Evolutionary conservation across 352 stramenopile species (phyloP).

Genomic region (Globisporangium acanthophoron): DNA sequence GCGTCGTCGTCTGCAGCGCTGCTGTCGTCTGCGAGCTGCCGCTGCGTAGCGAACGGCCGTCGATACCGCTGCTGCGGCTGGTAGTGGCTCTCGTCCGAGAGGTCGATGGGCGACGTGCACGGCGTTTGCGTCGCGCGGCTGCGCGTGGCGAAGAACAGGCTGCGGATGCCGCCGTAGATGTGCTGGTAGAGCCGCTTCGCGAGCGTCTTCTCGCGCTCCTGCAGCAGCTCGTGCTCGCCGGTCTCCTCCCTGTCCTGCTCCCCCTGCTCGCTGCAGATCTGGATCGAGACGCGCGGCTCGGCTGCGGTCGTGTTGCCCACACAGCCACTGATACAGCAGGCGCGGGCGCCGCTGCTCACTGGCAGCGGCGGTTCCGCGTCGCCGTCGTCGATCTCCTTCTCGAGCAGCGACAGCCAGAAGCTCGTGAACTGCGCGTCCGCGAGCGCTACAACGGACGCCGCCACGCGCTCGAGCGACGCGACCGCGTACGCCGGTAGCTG

Average conservation of each 20-base stretch:
- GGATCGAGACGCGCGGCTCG: conserved; percentile 8
- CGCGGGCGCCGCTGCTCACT: conserved; percentile 2
- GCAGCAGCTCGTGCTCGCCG: conserved; percentile 12
- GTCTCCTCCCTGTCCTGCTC: not conserved
- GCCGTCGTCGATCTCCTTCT: conserved; percentile 31
- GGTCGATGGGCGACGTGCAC: conserved; percentile 54
- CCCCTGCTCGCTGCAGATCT: conserved; percentile 1
- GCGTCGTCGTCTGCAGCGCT: conserved; percentile 3
- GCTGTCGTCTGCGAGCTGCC: too few relatives aligned
- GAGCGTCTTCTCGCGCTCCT: conserved; percentile 28
- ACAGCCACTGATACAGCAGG: not conserved
- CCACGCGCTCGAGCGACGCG: conserved; percentile 44
- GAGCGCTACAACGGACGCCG: conserved; percentile 52
- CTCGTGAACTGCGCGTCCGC: conserved; percentile 57
- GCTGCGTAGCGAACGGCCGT: too few relatives aligned
- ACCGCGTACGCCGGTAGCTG: conserved; percentile 43
- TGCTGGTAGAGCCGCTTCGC: conserved; percentile 46
- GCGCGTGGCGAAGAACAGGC: conserved; percentile 32
- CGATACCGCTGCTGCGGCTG: conserved; percentile 5
- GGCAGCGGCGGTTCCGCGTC: not conserved
- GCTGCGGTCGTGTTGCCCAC: not conserved
- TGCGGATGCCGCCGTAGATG: conserved; percentile 38
- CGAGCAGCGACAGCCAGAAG: conserved; percentile 63
- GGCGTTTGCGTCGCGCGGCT: conserved; percentile 49
- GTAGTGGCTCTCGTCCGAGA: conserved; percentile 24